Conservation (phyloP, 441 rosid genomes). For the Populus hybrid region DNA sequence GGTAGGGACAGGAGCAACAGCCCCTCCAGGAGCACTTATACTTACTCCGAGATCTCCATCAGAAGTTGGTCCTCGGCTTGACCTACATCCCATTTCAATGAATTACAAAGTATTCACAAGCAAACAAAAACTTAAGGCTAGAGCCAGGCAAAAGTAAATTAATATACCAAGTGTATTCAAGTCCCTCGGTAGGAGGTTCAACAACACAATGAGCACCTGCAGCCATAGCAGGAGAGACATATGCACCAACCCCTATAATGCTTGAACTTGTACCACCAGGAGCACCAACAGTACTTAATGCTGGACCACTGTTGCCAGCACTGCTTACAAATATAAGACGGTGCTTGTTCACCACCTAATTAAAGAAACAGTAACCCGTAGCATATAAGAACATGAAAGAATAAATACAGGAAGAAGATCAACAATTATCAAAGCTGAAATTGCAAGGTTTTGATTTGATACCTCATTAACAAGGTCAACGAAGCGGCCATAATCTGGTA, state of each 20-base stretch:
- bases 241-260: slow-evolving; percentile 97
- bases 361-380: neutral
- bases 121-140: slow-evolving; percentile 12
- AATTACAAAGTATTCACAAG: slow-evolving; percentile 16
- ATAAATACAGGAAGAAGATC: neutral
- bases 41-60: slow-evolving; percentile 99
- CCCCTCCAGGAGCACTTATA: slow-evolving; percentile 99
- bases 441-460: slow-evolving; percentile 29
- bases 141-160: slow-evolving; percentile 17
- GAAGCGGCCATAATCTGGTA: slow-evolving; percentile 97
- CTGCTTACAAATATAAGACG: slow-evolving; percentile 90
- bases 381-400: slow-evolving; percentile 2
- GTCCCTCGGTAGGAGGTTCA: slow-evolving; percentile 94
- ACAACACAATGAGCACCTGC: slow-evolving; percentile 91
- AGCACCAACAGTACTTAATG: slow-evolving; percentile 95
- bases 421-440: slow-evolving; percentile 14
- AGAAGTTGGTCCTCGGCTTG: slow-evolving; percentile 97
- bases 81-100: slow-evolving; percentile 54
- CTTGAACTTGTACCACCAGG: slow-evolving; percentile 98
- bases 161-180: slow-evolving; percentile 88
- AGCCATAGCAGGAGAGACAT: slow-evolving; percentile 99
- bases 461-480: slow-evolving; percentile 96
- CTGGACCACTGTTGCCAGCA: slow-evolving; percentile 99
- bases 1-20: slow-evolving; percentile 98
- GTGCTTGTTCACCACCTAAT: slow-evolving; percentile 85